A percentile compares a stretch with the other conserved stretches of the same genome.
Evolutionary conservation across 1,139 yeast species (phyloP).

Genomic region (Komagataea norvegica): DNA sequence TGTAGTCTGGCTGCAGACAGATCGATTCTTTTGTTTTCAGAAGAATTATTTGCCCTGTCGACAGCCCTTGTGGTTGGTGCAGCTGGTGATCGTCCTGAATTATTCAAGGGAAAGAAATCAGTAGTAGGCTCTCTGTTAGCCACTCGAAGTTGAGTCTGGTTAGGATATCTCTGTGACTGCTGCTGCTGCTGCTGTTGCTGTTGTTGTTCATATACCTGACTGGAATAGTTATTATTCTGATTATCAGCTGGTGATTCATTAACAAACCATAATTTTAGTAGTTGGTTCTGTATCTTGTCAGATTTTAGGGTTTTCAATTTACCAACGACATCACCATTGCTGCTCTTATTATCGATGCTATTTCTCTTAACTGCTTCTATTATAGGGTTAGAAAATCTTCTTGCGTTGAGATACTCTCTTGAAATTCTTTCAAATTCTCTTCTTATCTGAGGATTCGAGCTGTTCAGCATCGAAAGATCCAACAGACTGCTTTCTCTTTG

Average conservation of each 20-base stretch:
- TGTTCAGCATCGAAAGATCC: constrained; percentile 36
- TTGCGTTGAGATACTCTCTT: constrained; percentile 64
- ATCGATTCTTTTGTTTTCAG: constrained; percentile 23
- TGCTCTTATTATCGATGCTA: constrained; percentile 2
- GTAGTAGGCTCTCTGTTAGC: constrained; percentile 7
- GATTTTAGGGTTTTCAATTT: constrained; percentile 10
- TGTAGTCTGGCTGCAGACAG: constrained; percentile 22
- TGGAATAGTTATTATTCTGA: neutral
- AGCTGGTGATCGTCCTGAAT: constrained; percentile 16
- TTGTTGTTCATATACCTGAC: constrained; percentile 11
- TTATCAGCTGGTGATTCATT: constrained; percentile 11
- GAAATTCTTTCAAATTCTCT: constrained; percentile 74
- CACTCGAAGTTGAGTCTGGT: too few relatives aligned
- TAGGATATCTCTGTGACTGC: constrained; percentile 7
- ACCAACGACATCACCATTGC: neutral
- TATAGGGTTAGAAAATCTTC: constrained; percentile 67
- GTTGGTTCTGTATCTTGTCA: constrained; percentile 19
- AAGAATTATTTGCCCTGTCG: constrained; percentile 19
- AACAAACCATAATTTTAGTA: constrained; percentile 24
- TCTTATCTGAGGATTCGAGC: constrained; percentile 46
- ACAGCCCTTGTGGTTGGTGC: constrained; percentile 24
- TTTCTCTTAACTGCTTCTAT: constrained; percentile 55
- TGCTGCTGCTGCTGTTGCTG: constrained; percentile 9
- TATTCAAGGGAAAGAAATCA: constrained; percentile 4
- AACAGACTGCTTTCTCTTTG: constrained; percentile 71